Percentiles rank a stretch among this genome's conserved stretches.
These are phyloP conservation scores for Wallacemonas sp. DNA, from an alignment of 208 protist species.

Conservation along the genomic window DNA sequence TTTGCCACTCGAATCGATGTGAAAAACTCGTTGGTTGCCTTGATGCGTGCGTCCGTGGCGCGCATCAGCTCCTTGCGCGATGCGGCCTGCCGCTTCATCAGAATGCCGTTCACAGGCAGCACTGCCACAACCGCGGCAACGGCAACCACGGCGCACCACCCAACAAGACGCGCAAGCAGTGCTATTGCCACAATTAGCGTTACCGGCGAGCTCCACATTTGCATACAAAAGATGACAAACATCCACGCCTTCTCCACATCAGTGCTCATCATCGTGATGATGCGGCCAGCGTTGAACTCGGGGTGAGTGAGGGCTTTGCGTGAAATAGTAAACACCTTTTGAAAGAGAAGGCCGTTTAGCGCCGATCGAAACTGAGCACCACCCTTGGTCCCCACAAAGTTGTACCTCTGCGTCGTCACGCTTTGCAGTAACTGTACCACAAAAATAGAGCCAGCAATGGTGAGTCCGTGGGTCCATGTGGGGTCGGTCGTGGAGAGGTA, in stretches of 20 bases:
- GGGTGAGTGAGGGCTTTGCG: constrained; percentile 51
- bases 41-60: constrained; percentile 84
- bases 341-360: constrained; percentile 66
- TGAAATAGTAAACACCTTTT: constrained; percentile 75
- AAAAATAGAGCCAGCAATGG: constrained; percentile 47
- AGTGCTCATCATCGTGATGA: constrained; percentile 87
- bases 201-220: constrained; percentile 53
- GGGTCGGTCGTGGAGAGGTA: constrained; percentile 16
- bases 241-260: constrained; percentile 62
- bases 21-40: constrained; percentile 93
- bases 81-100: constrained; percentile 40
- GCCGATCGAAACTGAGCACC: constrained; percentile 59
- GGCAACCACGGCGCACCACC: constrained; percentile 67
- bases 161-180: constrained; percentile 56
- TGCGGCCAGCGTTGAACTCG: constrained; percentile 77
- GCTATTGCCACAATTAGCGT: constrained; percentile 59
- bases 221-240: constrained; percentile 44
- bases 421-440: constrained; percentile 47
- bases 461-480: constrained; percentile 36
- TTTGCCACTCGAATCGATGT: constrained; percentile 92
- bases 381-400: constrained; percentile 43
- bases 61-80: constrained; percentile 24
- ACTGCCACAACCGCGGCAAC: constrained; percentile 60
- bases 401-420: constrained; percentile 42
- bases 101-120: constrained; percentile 64